phyloP scores from a whole-genome alignment of 257 asterid genomes.

The Solanum dulcamara region DNA sequence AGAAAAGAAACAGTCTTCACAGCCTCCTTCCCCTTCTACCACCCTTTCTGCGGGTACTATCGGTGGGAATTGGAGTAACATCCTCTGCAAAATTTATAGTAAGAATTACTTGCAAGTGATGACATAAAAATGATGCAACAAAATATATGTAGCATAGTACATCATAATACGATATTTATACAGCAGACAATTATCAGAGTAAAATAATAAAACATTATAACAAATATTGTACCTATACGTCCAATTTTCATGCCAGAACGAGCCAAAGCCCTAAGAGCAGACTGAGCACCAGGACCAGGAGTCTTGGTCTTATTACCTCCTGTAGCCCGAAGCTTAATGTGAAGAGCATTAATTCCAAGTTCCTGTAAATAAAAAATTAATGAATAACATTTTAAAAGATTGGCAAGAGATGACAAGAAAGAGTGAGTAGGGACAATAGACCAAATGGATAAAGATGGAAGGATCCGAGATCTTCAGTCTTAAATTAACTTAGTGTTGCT shows the following conservation, averaged over 20 bases:
- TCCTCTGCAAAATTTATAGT: constrained; percentile 44
- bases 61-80: constrained; percentile 86
- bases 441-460: neutral
- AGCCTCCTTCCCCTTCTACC: constrained; percentile 92
- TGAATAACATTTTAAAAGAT: neutral
- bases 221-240: constrained; percentile 49
- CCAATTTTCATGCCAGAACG: constrained; percentile 97
- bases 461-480: neutral
- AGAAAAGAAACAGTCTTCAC: constrained; percentile 4
- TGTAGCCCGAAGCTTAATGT: constrained; percentile 83
- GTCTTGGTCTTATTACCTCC: constrained; percentile 95
- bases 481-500: neutral
- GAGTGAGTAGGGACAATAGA: too few species aligned
- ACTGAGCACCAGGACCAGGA: constrained; percentile 94
- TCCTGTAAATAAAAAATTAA: constrained; percentile 29
- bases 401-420: neutral
- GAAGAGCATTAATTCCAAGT: constrained; percentile 77
- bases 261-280: constrained; percentile 89
- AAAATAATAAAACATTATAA: neutral
- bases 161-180: neutral
- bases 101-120: neutral
- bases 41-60: constrained; percentile 89
- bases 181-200: neutral
- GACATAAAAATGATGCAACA: neutral
- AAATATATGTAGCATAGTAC: neutral